Evolutionary conservation across 805 yeast species (phyloP).

Genomic region (Metschnikowia henanensis): DNA sequence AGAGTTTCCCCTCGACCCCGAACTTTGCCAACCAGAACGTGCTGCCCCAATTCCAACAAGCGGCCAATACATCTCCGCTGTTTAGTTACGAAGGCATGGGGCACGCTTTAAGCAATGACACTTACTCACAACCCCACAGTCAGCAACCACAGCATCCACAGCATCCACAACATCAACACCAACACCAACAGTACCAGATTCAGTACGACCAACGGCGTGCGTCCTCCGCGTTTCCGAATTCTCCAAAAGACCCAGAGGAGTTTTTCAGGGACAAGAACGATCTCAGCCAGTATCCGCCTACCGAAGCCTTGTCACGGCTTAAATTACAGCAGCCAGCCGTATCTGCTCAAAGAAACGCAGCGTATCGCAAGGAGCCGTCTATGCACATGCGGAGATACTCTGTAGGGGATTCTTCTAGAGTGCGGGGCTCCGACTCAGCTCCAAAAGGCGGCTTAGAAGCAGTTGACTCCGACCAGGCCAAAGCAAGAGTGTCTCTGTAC

Average conservation of each 20-base stretch:
- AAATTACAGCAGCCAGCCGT: not conserved
- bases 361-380: too few relatives aligned
- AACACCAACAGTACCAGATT: not conserved
- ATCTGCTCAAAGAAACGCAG: not conserved
- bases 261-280: not conserved
- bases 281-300: not conserved
- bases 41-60: constrained; percentile 6
- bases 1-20: constrained; percentile 5
- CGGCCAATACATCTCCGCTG: not conserved
- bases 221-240: not conserved
- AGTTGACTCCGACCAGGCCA: not conserved
- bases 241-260: not conserved
- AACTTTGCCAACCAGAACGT: constrained; percentile 3
- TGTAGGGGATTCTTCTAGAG: not conserved
- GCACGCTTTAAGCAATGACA: not conserved
- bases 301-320: not conserved
- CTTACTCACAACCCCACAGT: not conserved
- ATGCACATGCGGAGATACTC: constrained; percentile 6
- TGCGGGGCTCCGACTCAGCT: not conserved
- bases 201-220: not conserved
- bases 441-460: not conserved
- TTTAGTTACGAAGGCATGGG: not conserved
- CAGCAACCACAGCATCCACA: not conserved
- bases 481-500: constrained; percentile 28
- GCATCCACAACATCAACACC: not conserved